Evolutionary conservation across 306 rosid species (phyloP).

Genomic region (Myrica gale): DNA sequence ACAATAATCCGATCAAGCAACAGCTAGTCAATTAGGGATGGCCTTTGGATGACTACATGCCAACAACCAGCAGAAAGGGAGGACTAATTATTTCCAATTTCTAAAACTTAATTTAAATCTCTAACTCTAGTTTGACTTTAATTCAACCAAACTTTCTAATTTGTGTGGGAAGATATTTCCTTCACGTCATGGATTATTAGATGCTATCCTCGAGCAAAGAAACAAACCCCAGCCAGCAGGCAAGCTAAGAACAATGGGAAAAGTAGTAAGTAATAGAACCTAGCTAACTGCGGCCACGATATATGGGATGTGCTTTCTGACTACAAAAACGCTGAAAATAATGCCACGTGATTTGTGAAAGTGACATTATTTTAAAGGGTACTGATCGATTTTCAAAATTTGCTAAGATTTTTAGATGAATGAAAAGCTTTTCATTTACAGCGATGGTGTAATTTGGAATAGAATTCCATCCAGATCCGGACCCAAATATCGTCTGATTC

Average conservation of each 20-base stretch:
- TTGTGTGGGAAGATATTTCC: too few relatives aligned
- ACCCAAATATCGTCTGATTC: background rate
- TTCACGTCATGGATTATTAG: too few relatives aligned
- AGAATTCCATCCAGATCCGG: too few relatives aligned
- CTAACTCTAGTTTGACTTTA: too few relatives aligned
- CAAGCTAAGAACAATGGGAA: background rate
- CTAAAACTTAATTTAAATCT: too few relatives aligned
- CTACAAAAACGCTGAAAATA: background rate
- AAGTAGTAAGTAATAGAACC: background rate
- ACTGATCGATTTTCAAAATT: background rate
- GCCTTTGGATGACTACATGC: background rate
- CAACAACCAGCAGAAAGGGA: slow-evolving; percentile 1
- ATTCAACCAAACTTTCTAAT: too few relatives aligned
- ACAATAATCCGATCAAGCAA: background rate
- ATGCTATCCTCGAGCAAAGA: too few relatives aligned
- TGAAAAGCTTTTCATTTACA: background rate
- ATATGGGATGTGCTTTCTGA: background rate
- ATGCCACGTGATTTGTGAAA: background rate
- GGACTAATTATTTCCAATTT: background rate
- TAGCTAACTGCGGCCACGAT: background rate
- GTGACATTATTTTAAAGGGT: background rate
- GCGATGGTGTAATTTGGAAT: too few relatives aligned
- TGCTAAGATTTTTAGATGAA: background rate
- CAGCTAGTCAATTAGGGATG: background rate
- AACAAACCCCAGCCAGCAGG: too few relatives aligned